Evolutionary conservation across 2,329 filamentous ascomycete species (phyloP).

Genomic region (Hypoxylon sp.): DNA sequence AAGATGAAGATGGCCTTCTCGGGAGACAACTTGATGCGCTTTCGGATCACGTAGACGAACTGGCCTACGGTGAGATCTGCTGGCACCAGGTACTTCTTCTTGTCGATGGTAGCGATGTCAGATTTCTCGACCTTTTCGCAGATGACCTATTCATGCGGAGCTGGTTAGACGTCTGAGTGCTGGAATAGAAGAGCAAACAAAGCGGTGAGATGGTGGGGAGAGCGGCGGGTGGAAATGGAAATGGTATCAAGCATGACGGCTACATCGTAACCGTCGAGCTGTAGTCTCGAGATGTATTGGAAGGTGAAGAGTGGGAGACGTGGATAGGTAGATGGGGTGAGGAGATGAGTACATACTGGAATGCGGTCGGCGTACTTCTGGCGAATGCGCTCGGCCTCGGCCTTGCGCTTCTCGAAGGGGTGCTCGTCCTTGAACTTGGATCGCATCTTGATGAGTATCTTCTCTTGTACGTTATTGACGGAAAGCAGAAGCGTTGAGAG

Average conservation of each 20-base stretch:
- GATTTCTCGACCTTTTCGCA: constrained; percentile 99
- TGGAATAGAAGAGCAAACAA: constrained; percentile 13
- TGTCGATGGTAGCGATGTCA: constrained; percentile 99
- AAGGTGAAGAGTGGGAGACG: constrained; percentile 34
- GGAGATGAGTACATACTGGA: constrained; percentile 78
- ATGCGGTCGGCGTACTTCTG: constrained; percentile 99
- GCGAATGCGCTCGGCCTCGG: constrained; percentile 98
- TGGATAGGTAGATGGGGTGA: background rate
- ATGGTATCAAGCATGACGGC: background rate
- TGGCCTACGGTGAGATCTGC: constrained; percentile 98
- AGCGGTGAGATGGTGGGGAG: constrained; percentile 24
- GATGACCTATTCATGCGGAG: constrained; percentile 78
- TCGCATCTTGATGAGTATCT: constrained; percentile 78
- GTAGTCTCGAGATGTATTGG: background rate
- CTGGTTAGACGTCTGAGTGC: constrained; percentile 43
- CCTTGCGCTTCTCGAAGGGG: constrained; percentile 99
- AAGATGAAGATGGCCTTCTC: constrained; percentile 99
- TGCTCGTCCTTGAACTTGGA: constrained; percentile 99
- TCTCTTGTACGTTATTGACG: constrained; percentile 26
- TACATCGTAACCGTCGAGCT: background rate
- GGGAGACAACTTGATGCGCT: constrained; percentile 99
- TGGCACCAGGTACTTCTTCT: constrained; percentile 99
- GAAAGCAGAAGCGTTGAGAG: background rate
- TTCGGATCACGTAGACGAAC: constrained; percentile 99
- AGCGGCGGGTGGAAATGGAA: background rate